Base-by-base conservation (phyloP, 768 basidiomycete genomes). In the Suillus subalutaceus region DNA sequence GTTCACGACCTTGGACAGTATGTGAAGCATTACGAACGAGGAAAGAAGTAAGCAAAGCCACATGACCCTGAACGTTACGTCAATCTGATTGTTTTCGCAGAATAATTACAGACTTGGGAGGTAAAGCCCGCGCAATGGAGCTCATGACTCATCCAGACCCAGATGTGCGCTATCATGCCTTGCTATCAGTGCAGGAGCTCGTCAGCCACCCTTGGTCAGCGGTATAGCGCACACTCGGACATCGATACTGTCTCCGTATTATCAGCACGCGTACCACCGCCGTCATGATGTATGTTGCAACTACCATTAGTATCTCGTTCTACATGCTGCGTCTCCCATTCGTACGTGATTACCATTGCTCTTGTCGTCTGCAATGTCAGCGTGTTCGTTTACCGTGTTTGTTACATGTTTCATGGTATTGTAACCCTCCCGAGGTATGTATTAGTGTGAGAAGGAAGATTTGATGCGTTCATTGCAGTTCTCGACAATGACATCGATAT, bases 1-100 rank as follows among this genome's bases (percentile, higher is more conserved):
- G 89, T 90, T 3, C 93, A 96, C 73, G 97, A 99, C 77, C 77
- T 99, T 20, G 97, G 96, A 4, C 93, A 96, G 74, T 99, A 96
- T 74, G 91, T 98, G 67, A 96, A 92, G 74, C 90, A 93, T 76
- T 92, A 88, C 68, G 96, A 98, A 65, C 85, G 89, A 61, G 96
- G 96, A 30, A 97, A 97, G 82, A 94, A 90, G 97, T 97, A 70
- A 68, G 90, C 40, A 59, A 38, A 18, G 32, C 46, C 18, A 12
- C 37, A 13, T 41, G 16, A 12, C 52, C 32, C 20, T 57, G 20
- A 10, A 30, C 46, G 1, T 67, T 6, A 12, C 3, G 3, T 13
- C 71, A 38, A 64, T 56, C 53, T 50, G 10, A 61, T 50, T 6
- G 40, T 43, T 35, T 41, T 46, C 44, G 1, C 71, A 96, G 95